Evolutionary conservation across 208 protist species (phyloP), one percentile per base, ranked within the genome.

Genomic region (Trypanosoma congolense): DNA sequence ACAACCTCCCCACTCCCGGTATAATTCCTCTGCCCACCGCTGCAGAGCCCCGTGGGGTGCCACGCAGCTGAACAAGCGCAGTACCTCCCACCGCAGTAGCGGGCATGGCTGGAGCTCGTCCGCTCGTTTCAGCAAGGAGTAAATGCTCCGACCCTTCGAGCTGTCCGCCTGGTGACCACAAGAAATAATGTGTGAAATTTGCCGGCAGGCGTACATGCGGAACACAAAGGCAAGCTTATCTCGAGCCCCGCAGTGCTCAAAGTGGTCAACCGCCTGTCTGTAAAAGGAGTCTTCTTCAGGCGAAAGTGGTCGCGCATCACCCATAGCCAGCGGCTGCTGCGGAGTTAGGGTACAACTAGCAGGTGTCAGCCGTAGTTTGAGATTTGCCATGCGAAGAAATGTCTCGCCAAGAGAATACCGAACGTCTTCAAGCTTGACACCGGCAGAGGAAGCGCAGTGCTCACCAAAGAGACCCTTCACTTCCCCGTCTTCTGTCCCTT

Each of bases 21-120:
- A 10, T 6, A 85, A 52, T 12, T 63, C 63, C 47, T 77, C 54
- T 9, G 60, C 77, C 16, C 47, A 46, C 18, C 66, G 71, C 22
- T 58, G 54, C 41, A 92, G 54, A 0, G 57, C 48, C 2, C 41
- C 44, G 36, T 71, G 64, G 2, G 54, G 31, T 19, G 45, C 48
- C 2, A 70, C 67, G 22, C 71, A 56, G 0, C 72, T 84, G 71
- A 72, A 68, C 33, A 92, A 64, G 1, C 80, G 79, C 59, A 88
- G 54, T 16, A 73, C 64, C 61, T 92, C 73, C 76, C 73, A 85
- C 49, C 86, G 67, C 0, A 61, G 4, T 65, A 56, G 47, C 50
- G 56, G 53, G 40, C 55, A 12, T 26, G 14, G 4, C 0, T 28
- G 44, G 14, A 73, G 63, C 33, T 73, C 64, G 16, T 61, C 52